phyloP scores from a whole-genome alignment of 148 eudicot species.

The Gaultheria prostrata region DNA sequence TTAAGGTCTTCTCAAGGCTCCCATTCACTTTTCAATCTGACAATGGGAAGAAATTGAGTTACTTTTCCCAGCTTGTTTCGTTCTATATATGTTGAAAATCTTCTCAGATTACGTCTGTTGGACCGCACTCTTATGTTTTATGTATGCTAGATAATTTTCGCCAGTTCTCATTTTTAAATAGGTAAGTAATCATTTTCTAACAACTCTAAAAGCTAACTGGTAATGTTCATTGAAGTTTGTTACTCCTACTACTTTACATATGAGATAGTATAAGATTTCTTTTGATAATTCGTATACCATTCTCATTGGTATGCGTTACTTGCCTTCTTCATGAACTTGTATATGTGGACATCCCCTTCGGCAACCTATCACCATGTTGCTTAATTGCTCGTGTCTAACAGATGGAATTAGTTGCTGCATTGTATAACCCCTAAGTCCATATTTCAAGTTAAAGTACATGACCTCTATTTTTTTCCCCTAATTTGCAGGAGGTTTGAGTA shows the following conservation, averaged over 20 bases:
- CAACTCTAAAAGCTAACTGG: not conserved
- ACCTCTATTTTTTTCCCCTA: not conserved
- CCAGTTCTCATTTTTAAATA: not conserved
- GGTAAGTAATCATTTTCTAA: not conserved
- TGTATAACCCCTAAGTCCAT: not conserved
- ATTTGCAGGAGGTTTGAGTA: slow-evolving; percentile 73
- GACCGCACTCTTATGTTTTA: not conserved
- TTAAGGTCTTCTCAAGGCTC: not conserved
- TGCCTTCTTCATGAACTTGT: not conserved
- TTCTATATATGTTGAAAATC: not conserved
- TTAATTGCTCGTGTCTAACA: not conserved
- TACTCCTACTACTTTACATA: not conserved
- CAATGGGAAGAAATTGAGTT: not conserved
- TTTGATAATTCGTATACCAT: not conserved
- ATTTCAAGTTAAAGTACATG: not conserved
- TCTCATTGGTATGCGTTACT: not conserved
- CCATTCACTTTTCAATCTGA: not conserved
- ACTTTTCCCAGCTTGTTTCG: not conserved
- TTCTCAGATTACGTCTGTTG: not conserved
- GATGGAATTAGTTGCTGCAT: not conserved
- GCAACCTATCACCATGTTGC: not conserved
- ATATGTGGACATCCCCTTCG: not conserved
- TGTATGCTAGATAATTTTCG: not conserved
- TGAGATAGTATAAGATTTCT: not conserved
- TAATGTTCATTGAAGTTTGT: not conserved